A percentile compares a stretch with the other conserved stretches of the same genome.
Conservation (phyloP, 1,284 basidiomycete genomes). For the Marasmius sp. region DNA sequence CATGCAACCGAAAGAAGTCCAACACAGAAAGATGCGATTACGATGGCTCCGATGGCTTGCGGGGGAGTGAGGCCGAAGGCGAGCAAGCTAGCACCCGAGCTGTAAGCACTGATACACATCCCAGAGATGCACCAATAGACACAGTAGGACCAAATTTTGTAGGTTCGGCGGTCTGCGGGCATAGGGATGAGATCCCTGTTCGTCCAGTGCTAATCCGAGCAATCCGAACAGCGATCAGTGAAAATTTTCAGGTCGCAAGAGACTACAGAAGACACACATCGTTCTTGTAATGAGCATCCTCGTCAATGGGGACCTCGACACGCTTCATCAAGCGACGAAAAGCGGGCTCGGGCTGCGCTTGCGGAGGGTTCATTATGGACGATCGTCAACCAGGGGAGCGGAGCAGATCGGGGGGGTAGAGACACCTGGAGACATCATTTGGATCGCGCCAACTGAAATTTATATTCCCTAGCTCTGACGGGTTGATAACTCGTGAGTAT, state of each 20-base stretch:
- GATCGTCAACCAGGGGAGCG: too few species aligned
- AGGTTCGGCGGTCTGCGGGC: constrained; percentile 21
- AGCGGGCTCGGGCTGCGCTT: background rate
- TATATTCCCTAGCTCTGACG: too few species aligned
- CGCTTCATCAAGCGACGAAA: constrained; percentile 9
- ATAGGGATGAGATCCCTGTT: constrained; percentile 24
- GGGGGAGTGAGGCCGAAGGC: constrained; percentile 20
- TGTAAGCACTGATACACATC: constrained; percentile 21
- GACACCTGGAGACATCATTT: too few species aligned
- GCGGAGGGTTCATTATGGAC: too few species aligned
- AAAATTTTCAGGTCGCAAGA: background rate
- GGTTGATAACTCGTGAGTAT: too few species aligned
- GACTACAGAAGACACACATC: constrained; percentile 8
- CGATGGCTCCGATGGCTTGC: constrained; percentile 20
- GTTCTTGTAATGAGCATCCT: constrained; percentile 16
- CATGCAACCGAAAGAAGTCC: constrained; percentile 18
- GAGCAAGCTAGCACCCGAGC: constrained; percentile 19
- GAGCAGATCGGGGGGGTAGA: too few species aligned
- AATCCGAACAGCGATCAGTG: background rate
- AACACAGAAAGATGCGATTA: constrained; percentile 15
- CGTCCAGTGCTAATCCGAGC: constrained; percentile 16
- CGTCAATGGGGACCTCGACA: constrained; percentile 20
- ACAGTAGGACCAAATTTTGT: constrained; percentile 20
- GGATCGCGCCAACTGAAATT: too few species aligned
- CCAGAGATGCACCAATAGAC: constrained; percentile 23